Evolutionary conservation across 2,329 filamentous ascomycete genomes (phyloP).

Genomic region (Hypoxylon sp.): DNA sequence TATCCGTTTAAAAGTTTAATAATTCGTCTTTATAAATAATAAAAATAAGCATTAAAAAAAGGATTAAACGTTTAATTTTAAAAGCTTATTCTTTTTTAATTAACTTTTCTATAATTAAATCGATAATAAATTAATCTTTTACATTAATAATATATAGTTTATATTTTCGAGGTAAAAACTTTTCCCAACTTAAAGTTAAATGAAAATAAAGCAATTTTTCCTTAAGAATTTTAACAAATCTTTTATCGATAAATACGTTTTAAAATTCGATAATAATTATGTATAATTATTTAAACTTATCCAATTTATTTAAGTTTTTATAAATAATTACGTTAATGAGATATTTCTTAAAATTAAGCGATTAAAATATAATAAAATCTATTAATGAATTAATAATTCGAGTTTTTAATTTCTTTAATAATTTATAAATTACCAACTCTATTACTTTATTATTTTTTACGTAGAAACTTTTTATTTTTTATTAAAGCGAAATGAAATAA

Average conservation of each 20-base stretch:
- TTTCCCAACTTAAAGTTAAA: constrained; percentile 1
- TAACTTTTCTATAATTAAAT: constrained; percentile 9
- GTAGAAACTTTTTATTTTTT: too few species aligned
- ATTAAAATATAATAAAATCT: too few species aligned
- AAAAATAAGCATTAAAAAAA: constrained; percentile 12
- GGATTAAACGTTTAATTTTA: neutral
- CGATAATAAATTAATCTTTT: constrained; percentile 6
- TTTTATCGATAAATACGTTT: constrained; percentile 16
- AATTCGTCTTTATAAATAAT: constrained; percentile 9
- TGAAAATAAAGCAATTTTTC: neutral
- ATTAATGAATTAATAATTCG: too few species aligned
- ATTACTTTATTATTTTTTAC: too few species aligned
- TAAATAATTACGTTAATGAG: constrained; percentile 2
- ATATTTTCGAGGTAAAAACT: constrained; percentile 13
- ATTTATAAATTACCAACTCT: too few species aligned
- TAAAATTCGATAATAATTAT: constrained; percentile 2
- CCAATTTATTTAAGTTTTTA: constrained; percentile 5
- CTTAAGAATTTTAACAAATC: constrained; percentile 2
- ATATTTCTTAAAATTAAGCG: neutral
- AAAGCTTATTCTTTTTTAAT: neutral
- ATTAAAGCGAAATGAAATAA: too few species aligned
- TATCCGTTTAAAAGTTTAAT: constrained; percentile 2
- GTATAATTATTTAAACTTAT: constrained; percentile 2
- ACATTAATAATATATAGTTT: constrained; percentile 7
- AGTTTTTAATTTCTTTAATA: too few species aligned